These are phyloP conservation scores for Pezicula neosporulosa DNA, from an alignment of 2,329 filamentous ascomycete species.

Conservation along the genomic window DNA sequence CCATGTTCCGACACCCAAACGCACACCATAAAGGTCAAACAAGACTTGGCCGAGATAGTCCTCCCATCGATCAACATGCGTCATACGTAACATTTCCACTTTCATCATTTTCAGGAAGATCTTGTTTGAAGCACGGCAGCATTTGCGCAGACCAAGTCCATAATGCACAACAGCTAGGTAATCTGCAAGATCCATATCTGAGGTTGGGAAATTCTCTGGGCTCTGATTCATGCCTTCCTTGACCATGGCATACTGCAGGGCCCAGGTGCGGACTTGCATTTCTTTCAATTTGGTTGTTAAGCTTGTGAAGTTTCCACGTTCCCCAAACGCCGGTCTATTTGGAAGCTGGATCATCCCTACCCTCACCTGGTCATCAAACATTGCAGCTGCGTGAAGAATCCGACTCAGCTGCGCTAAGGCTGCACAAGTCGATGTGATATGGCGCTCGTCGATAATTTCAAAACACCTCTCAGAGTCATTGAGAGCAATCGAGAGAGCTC, in stretches of 20 bases:
- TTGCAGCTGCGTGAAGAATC: constrained; percentile 73
- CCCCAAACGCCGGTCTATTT: constrained; percentile 44
- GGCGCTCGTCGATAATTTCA: constrained; percentile 79
- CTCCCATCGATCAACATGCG: constrained; percentile 77
- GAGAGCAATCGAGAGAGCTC: constrained; percentile 65
- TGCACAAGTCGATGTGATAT: constrained; percentile 69
- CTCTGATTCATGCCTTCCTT: constrained; percentile 72
- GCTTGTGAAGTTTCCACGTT: constrained; percentile 41
- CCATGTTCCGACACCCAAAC: constrained; percentile 64
- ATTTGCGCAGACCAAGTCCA: constrained; percentile 76
- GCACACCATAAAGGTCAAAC: constrained; percentile 79
- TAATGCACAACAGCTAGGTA: constrained; percentile 81
- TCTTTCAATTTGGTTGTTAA: constrained; percentile 74
- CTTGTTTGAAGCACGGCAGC: constrained; percentile 82
- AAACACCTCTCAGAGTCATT: constrained; percentile 66
- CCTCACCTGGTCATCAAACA: constrained; percentile 83
- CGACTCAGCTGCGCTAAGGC: constrained; percentile 69
- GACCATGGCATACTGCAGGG: constrained; percentile 76
- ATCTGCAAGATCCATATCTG: constrained; percentile 71
- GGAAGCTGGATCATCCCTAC: constrained; percentile 67
- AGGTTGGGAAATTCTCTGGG: constrained; percentile 56
- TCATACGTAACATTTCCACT: constrained; percentile 74
- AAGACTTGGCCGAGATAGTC: constrained; percentile 82
- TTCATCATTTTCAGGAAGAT: constrained; percentile 88
- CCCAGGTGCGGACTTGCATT: constrained; percentile 85